Base-by-base conservation (phyloP, 78 protist genomes). In the Cavenderia fasciculata region DNA sequence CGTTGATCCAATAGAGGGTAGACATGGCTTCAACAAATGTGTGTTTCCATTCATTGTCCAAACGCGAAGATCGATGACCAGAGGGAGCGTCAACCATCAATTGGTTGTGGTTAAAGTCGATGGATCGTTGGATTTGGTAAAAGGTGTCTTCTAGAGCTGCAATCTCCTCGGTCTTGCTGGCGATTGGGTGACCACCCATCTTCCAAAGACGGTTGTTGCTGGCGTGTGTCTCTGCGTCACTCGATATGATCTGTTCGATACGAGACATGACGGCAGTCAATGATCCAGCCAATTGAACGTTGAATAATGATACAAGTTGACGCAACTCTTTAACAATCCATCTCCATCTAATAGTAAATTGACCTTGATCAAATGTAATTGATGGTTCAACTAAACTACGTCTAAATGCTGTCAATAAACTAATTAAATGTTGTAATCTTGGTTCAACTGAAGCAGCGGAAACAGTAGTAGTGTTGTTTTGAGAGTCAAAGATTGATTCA, bases 1-100 rank as follows among this genome's bases (percentile, higher is more conserved):
- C 65, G 51, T 82, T 82, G 40, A 61, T 63, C 90, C 90, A 82
- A 68, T 82, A 68, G 43, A 82, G 49, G 12, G 90, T 82, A 19
- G 73, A 31, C 49, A 82, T 21, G 4, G 90, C 90, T 56, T 82
- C 90, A 29, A 82, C 51, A 40, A 68, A 56, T 27, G 76, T 82
- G 6, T 56, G 41, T 36, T 38, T 82, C 90, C 90, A 82, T 31
- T 65, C 71, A 41, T 29, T 16, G 27, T 31, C 52, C 10, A 82
- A 19, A 25, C 27, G 40, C 11, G 27, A 10, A 19, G 27, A n/a
- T 12, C 23, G 36, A 29, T 69, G 90, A 31, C 12, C 25, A 6
- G 68, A 14, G 52, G 90, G 90, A 27, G 77, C 52, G 41, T 82
- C 72, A 31, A 19, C 33, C 36, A 63, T 63, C n/a, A n/a, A n/a